Evolutionary conservation across 306 rosid species (phyloP).

Genomic region (Ceratonia siliqua): DNA sequence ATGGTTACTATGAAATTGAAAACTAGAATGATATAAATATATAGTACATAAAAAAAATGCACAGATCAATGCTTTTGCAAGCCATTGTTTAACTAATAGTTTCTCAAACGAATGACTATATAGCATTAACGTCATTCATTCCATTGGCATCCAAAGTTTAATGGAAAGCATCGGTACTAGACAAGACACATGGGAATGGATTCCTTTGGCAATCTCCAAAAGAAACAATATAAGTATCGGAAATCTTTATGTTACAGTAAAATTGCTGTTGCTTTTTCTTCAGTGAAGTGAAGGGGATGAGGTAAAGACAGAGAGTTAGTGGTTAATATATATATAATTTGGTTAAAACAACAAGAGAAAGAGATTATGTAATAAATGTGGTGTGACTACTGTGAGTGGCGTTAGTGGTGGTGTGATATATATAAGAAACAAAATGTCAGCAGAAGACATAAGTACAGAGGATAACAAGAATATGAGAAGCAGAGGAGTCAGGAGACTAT

Average conservation of each 20-base stretch:
- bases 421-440: constrained; percentile 36
- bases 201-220: constrained; percentile 45
- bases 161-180: constrained; percentile 21
- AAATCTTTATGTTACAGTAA: neutral
- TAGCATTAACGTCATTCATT: neutral
- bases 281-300: neutral
- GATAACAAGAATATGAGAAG: constrained; percentile 44
- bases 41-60: neutral
- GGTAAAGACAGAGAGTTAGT: constrained; percentile 11
- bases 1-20: neutral
- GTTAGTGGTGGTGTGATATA: constrained; percentile 23
- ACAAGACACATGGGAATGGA: constrained; percentile 46
- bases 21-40: neutral
- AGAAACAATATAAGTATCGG: constrained; percentile 8
- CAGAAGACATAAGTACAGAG: constrained; percentile 25
- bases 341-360: neutral
- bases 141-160: constrained; percentile 40
- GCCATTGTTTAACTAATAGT: neutral
- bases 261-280: constrained; percentile 20
- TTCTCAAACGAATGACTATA: neutral
- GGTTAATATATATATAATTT: neutral
- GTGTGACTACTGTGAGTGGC: constrained; percentile 27
- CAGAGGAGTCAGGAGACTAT: constrained; percentile 22
- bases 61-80: neutral
- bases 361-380: neutral